Conservation (phyloP, 495 filamentous ascomycete genomes). For the Clavariopsis aquatica region DNA sequence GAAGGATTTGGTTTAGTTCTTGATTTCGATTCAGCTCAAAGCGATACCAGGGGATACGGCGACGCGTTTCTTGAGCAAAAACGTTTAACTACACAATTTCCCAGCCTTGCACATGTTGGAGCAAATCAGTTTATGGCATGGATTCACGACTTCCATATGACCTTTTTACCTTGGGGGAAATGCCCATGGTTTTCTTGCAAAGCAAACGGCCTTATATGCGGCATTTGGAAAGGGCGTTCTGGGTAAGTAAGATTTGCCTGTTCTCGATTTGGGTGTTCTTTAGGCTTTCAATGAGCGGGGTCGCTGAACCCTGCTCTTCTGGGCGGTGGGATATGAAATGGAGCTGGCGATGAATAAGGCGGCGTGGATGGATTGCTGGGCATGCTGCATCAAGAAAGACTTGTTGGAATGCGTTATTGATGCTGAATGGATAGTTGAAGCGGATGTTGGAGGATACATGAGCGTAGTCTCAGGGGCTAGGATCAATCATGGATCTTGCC, state of each 20-base stretch:
- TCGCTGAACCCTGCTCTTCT: neutral
- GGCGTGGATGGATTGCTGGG: neutral
- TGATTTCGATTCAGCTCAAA: constrained; percentile 7
- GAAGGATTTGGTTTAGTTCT: constrained; percentile 7
- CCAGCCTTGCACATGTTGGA: neutral
- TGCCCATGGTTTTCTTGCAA: constrained; percentile 1
- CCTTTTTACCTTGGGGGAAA: neutral
- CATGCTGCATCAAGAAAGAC: neutral
- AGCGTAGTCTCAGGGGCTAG: neutral
- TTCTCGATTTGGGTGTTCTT: constrained; percentile 2
- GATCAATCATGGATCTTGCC: neutral
- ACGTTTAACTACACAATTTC: constrained; percentile 1
- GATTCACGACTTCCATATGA: constrained; percentile 2
- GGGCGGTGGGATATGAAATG: neutral
- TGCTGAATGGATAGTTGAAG: neutral
- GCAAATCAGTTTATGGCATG: constrained; percentile 1
- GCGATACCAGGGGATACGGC: constrained; percentile 3
- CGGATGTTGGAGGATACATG: neutral
- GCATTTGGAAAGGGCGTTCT: constrained; percentile 26
- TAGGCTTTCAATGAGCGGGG: neutral
- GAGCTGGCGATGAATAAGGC: neutral
- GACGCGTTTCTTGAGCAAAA: constrained; percentile 6
- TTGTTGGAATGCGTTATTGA: neutral
- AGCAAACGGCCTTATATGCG: constrained; percentile 1
- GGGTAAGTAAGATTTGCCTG: constrained; percentile 5